Evolutionary conservation across 2,329 filamentous ascomycete genomes (phyloP).

Genomic region (Coniella vitis): DNA sequence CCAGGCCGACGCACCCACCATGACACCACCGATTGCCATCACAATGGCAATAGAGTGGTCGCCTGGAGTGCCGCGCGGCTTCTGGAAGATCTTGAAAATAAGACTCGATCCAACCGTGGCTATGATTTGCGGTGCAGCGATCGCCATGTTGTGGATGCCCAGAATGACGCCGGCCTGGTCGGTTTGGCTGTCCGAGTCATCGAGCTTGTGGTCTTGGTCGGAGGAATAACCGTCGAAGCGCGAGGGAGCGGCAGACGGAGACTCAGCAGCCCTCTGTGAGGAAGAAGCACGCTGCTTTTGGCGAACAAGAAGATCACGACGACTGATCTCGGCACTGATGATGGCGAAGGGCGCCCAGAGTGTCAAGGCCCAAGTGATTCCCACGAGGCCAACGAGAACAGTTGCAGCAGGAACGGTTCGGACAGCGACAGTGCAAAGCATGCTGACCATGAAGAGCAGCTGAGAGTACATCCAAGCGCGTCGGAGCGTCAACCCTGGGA

Average conservation of each 20-base stretch:
- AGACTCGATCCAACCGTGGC: slow-evolving; percentile 78
- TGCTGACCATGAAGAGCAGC: slow-evolving; percentile 73
- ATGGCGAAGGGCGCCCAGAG: slow-evolving; percentile 95
- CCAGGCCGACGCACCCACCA: slow-evolving; percentile 69
- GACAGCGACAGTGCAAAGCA: slow-evolving; percentile 79
- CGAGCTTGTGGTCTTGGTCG: slow-evolving; percentile 23
- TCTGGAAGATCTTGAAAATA: slow-evolving; percentile 81
- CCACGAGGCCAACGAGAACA: slow-evolving; percentile 70
- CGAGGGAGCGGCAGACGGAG: slow-evolving; percentile 10
- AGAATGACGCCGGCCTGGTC: slow-evolving; percentile 86
- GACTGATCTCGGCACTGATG: slow-evolving; percentile 86
- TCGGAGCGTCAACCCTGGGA: slow-evolving; percentile 79
- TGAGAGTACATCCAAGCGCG: slow-evolving; percentile 82
- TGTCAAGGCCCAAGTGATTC: slow-evolving; percentile 86
- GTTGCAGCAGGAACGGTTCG: slow-evolving; percentile 65
- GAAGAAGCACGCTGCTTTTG: slow-evolving; percentile 24
- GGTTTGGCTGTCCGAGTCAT: slow-evolving; percentile 42
- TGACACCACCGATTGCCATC: slow-evolving; percentile 73
- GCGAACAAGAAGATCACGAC: slow-evolving; percentile 58
- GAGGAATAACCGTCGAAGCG: slow-evolving; percentile 22
- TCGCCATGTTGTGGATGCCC: slow-evolving; percentile 91
- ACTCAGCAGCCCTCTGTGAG: slow-evolving; percentile 7
- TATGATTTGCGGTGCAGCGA: slow-evolving; percentile 85
- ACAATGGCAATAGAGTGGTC: slow-evolving; percentile 86
- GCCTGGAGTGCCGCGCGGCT: slow-evolving; percentile 74